These are phyloP conservation scores for Hirsutella thompsonii DNA, from an alignment of 2,329 filamentous ascomycete genomes.

Conservation along the genomic window DNA sequence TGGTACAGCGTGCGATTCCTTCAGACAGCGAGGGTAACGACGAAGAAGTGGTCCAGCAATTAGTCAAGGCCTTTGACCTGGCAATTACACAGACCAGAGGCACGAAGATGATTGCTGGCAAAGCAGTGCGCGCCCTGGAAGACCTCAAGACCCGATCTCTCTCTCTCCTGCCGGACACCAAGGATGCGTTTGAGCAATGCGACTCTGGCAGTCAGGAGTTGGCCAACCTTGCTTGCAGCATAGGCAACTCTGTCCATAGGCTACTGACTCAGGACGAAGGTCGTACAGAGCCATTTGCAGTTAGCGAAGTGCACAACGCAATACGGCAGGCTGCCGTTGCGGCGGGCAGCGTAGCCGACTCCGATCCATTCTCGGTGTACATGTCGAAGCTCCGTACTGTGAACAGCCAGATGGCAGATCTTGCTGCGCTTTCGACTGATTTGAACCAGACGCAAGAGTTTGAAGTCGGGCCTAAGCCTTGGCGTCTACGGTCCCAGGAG, in stretches of 20 bases:
- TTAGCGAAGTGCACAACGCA: constrained; percentile 51
- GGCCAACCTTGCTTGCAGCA: constrained; percentile 49
- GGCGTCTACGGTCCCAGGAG: constrained; percentile 70
- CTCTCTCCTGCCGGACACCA: constrained; percentile 55
- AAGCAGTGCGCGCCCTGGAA: constrained; percentile 62
- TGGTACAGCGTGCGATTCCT: constrained; percentile 55
- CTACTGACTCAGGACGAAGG: constrained; percentile 58
- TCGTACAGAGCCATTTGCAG: constrained; percentile 52
- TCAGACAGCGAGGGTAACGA: constrained; percentile 35
- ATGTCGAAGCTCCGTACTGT: constrained; percentile 53
- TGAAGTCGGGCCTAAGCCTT: constrained; percentile 63
- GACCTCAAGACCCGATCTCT: constrained; percentile 67
- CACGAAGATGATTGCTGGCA: constrained; percentile 70
- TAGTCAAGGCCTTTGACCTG: constrained; percentile 57
- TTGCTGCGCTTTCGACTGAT: constrained; percentile 57
- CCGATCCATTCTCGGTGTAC: constrained; percentile 59
- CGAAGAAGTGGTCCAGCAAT: constrained; percentile 53
- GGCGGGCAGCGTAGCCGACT: constrained; percentile 42
- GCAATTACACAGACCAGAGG: constrained; percentile 67
- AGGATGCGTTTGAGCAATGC: constrained; percentile 56
- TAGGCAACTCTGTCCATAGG: constrained; percentile 52
- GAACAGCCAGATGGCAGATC: constrained; percentile 51
- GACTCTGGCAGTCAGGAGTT: constrained; percentile 53
- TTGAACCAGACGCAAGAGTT: constrained; percentile 67
- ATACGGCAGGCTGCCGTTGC: constrained; percentile 39